Base-by-base conservation (phyloP, 768 basidiomycete genomes). In the button mushroom (Agaricus bisporus) region DNA sequence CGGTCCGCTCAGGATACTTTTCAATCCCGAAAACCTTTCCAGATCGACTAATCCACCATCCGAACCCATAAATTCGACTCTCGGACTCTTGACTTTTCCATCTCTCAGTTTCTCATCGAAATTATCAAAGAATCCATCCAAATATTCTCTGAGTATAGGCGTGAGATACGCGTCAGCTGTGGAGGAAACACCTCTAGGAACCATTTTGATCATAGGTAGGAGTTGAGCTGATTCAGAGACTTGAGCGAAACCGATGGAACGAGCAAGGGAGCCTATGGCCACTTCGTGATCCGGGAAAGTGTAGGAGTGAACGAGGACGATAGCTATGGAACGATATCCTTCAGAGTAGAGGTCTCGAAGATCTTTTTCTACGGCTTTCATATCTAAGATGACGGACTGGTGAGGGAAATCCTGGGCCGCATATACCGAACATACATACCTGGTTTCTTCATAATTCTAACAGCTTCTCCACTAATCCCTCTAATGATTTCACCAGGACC, bases 81-180 rank as follows among this genome's bases (percentile, higher is more conserved):
- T 72, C 1, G 85, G 83, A 53, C 81, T 83, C 38, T 70, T 70
- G 53, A 82, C 52, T 12, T 66, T 68, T 3, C 85, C 82, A 57
- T 83, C 83, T 63, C 74, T 75, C 56, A 92, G 73, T 61, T 84
- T 82, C 39, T 73, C 75, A 56, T 95, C 91, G 60, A 98, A 97
- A 0, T 93, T 93, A 36, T 72, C 68, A 68, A 94, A 95, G 74
- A 98, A 98, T 0, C 92, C 92, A 57, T 93, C 88, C 4, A 98
- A 77, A 63, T 98, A 98, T 11, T 83, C 78, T 9, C 76, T 68
- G 22, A 97, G 69, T 57, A 97, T 88, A 12, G 95, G 95, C 0
- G 94, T 97, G 37, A 98, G 82, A 67, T 98, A 98, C 0, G 95
- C 95, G 60, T 98, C 95, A 0, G 92, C 95, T 0, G 93, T 95